Percentiles rank a stretch among this genome's conserved stretches.
Evolutionary conservation across 768 basidiomycete species (phyloP).

Genomic region (Dioszegia crocea): DNA sequence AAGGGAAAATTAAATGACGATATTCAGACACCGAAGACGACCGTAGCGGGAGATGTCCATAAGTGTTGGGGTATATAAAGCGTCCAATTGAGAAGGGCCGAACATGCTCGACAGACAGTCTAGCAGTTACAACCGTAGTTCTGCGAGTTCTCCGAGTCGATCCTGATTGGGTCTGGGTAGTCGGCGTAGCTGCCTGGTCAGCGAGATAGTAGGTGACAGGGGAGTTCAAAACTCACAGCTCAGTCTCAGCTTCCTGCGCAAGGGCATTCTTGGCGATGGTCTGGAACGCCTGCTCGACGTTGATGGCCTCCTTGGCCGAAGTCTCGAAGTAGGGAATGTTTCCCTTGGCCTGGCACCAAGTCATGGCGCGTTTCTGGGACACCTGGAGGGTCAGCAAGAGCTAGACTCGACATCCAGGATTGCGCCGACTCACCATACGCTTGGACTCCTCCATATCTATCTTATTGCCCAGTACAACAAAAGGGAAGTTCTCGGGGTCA

Average conservation of each 20-base stretch:
- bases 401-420: neutral
- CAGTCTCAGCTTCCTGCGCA: conserved; percentile 93
- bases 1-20: no score
- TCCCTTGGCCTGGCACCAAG: conserved; percentile 99
- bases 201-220: neutral
- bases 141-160: conserved; percentile 87
- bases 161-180: conserved; percentile 97
- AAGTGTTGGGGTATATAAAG: no score
- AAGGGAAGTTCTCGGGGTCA: conserved; percentile 99
- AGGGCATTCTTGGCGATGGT: conserved; percentile 99
- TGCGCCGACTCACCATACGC: conserved; percentile 68
- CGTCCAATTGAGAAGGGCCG: no score
- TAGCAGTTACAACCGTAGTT: conserved; percentile 88
- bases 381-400: conserved; percentile 57
- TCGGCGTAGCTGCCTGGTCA: conserved; percentile 72
- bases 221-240: conserved; percentile 60
- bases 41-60: no score
- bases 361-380: conserved; percentile 98
- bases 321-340: conserved; percentile 99
- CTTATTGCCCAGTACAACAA: conserved; percentile 99
- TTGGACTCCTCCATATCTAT: conserved; percentile 99
- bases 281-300: conserved; percentile 99
- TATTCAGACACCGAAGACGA: no score
- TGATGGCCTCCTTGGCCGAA: conserved; percentile 99
- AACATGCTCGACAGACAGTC: neutral